phyloP scores from a whole-genome alignment of 2,329 filamentous ascomycete species.

The Juglanconis sp. region DNA sequence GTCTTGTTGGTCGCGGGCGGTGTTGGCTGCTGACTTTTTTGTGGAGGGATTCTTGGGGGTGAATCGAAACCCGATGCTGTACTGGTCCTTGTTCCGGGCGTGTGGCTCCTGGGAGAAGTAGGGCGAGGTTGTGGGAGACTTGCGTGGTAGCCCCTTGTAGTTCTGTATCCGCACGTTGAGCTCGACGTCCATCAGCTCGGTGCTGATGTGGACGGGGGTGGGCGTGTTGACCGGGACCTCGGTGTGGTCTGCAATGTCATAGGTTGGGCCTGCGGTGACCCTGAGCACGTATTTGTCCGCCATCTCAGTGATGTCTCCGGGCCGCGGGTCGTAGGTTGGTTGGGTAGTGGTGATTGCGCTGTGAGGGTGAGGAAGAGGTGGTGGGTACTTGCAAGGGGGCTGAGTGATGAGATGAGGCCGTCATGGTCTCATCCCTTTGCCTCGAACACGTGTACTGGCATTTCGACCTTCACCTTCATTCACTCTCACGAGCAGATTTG shows the following conservation, averaged over 20 bases:
- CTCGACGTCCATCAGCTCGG: conserved; percentile 60
- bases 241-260: conserved; percentile 70
- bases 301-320: conserved; percentile 35
- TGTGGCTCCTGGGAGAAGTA: conserved; percentile 77
- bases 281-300: conserved; percentile 73
- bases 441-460: background rate
- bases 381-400: background rate
- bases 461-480: background rate
- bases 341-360: background rate
- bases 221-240: conserved; percentile 73
- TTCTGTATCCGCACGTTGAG: conserved; percentile 72
- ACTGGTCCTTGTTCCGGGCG: conserved; percentile 67
- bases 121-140: conserved; percentile 65
- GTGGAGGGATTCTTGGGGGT: conserved; percentile 55
- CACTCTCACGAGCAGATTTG: background rate
- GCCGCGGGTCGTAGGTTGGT: background rate
- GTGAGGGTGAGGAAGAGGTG: background rate
- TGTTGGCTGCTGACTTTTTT: conserved; percentile 9
- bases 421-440: background rate
- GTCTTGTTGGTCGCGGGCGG: conserved; percentile 12
- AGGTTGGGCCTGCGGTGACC: conserved; percentile 76
- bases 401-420: too few relatives aligned
- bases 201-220: conserved; percentile 59
- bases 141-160: conserved; percentile 66
- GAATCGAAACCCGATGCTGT: conserved; percentile 79